Conservation (phyloP, 495 filamentous ascomycete genomes). For the Penicillium verhagenii region DNA sequence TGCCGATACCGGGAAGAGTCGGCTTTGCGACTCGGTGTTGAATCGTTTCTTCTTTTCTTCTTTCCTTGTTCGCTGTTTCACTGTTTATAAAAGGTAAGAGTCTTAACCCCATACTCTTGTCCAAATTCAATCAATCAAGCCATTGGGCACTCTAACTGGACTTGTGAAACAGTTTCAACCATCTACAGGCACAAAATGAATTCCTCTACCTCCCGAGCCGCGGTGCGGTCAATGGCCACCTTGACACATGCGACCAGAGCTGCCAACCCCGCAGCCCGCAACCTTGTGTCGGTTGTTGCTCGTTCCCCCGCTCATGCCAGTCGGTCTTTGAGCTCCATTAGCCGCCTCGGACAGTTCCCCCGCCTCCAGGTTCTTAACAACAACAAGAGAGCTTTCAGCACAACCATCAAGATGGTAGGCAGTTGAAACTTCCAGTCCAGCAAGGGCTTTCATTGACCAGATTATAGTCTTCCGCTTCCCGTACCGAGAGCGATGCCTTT, state of each 20-base stretch:
- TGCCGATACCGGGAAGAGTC: conserved; percentile 44
- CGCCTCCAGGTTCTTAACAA: conserved; percentile 43
- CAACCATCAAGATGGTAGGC: conserved; percentile 46
- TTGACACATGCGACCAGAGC: conserved; percentile 41
- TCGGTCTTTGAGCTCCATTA: conserved; percentile 37
- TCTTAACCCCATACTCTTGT: conserved; percentile 6
- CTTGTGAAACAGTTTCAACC: conserved; percentile 7
- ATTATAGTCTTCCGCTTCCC: conserved; percentile 38
- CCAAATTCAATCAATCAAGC: conserved; percentile 8
- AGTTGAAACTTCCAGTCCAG: not conserved
- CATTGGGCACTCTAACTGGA: conserved; percentile 14
- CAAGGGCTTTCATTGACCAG: not conserved
- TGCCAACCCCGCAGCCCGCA: conserved; percentile 41
- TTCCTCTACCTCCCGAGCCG: conserved; percentile 38
- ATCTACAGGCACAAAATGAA: conserved; percentile 19
- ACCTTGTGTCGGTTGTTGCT: conserved; percentile 27
- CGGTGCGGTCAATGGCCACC: conserved; percentile 46
- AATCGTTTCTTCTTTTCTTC: conserved; percentile 18
- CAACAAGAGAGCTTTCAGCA: conserved; percentile 44
- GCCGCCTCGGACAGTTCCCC: conserved; percentile 38
- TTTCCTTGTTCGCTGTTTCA: conserved; percentile 5
- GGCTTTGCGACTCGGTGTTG: conserved; percentile 24
- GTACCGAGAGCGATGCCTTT: conserved; percentile 95
- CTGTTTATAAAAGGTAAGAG: conserved; percentile 17
- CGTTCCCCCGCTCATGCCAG: conserved; percentile 30